Evolutionary conservation across 2,329 filamentous ascomycete genomes (phyloP).

Genomic region (Aureobasidium sp.): DNA sequence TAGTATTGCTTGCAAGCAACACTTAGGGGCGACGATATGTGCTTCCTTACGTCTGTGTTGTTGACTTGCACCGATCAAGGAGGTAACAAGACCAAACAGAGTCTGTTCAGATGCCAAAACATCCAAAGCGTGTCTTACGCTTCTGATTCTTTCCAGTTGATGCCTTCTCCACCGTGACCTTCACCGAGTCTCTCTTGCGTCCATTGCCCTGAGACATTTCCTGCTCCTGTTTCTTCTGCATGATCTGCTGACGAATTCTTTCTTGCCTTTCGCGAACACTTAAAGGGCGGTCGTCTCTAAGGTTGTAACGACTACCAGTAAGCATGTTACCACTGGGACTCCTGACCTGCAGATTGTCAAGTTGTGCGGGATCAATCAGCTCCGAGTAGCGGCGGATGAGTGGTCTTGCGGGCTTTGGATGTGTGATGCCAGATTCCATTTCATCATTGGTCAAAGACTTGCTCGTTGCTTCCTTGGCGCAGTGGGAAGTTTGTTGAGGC

Average conservation of each 20-base stretch:
- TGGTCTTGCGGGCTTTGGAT: conserved; percentile 16
- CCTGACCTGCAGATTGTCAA: conserved; percentile 19
- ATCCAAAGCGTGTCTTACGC: neutral
- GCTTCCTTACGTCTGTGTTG: neutral
- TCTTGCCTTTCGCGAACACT: conserved; percentile 29
- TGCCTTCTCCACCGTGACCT: neutral
- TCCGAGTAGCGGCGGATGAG: conserved; percentile 19
- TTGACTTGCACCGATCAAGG: neutral
- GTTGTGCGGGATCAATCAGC: conserved; percentile 21
- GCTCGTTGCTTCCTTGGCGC: neutral
- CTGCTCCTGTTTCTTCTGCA: neutral
- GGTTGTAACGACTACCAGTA: conserved; percentile 17
- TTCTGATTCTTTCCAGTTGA: neutral
- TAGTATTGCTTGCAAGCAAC: neutral
- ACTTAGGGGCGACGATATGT: neutral
- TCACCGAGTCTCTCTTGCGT: neutral
- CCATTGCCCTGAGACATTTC: neutral
- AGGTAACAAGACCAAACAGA: neutral
- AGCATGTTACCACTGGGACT: conserved; percentile 26
- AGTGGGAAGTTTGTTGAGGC: neutral
- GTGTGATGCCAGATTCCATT: conserved; percentile 14
- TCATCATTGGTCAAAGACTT: neutral
- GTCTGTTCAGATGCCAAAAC: neutral
- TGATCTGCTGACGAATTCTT: conserved; percentile 17
- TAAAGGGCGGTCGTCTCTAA: conserved; percentile 22